Percentiles rank a stretch among this genome's conserved stretches.
These are phyloP conservation scores for Calonectria montana DNA, from an alignment of 2,329 filamentous ascomycete genomes.

Conservation along the genomic window DNA sequence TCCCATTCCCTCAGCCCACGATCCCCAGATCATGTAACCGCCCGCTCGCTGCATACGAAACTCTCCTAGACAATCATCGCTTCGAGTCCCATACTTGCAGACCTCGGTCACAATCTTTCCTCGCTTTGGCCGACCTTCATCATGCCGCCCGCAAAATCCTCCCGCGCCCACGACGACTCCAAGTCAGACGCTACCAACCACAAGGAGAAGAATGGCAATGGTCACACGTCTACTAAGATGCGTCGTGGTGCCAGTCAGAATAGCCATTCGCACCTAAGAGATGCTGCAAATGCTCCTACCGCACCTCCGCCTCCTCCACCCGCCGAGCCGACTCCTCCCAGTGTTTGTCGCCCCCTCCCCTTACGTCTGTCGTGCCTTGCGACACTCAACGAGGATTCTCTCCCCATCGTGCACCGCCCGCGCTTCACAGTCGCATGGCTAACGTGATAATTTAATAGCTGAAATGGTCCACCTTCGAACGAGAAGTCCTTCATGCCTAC, in stretches of 20 bases:
- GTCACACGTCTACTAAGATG: constrained; percentile 63
- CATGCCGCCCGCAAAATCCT: constrained; percentile 61
- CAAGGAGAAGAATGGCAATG: constrained; percentile 60
- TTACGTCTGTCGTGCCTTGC: constrained; percentile 13
- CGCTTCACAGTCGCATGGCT: constrained; percentile 5
- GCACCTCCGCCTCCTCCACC: constrained; percentile 37
- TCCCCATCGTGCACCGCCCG: background rate
- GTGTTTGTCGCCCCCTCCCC: constrained; percentile 43
- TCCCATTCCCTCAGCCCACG: constrained; percentile 25
- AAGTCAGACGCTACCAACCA: constrained; percentile 54
- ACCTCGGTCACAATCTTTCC: constrained; percentile 5
- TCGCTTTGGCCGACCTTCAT: constrained; percentile 13
- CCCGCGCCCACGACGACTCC: constrained; percentile 59
- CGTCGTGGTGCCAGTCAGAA: constrained; percentile 65
- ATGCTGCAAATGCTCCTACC: constrained; percentile 51
- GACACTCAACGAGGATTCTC: background rate
- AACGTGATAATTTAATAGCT: constrained; percentile 53
- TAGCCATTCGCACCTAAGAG: constrained; percentile 58
- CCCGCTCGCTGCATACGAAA: background rate
- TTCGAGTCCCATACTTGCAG: constrained; percentile 11
- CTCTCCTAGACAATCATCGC: constrained; percentile 3
- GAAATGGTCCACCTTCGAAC: constrained; percentile 76
- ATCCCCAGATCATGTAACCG: constrained; percentile 37
- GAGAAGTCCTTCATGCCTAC: constrained; percentile 78
- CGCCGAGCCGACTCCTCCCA: constrained; percentile 47